Evolutionary conservation across 73 alveolate species (phyloP), one percentile per base, ranked within the genome.

Genomic region (Blepharisma japonicum): DNA sequence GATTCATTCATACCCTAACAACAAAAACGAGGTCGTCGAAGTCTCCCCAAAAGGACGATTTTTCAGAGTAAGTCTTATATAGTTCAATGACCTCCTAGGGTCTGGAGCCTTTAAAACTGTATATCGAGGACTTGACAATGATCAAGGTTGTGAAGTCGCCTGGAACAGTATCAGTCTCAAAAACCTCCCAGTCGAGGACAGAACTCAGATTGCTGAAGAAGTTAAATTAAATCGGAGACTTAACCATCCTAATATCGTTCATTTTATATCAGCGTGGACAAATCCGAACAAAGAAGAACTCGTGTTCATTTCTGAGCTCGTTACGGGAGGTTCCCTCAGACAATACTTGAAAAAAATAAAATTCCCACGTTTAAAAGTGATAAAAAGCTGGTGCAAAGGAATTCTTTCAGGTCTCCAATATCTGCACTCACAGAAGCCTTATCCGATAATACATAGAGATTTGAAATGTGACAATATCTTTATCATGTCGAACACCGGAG

Each of bases 361-460:
- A 46, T 89, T 89, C 71, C 86, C 80, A 50, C 89, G 93, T 80
- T 86, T 96, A 56, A 95, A 90, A 81, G 96, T 96, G 46, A 87
- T 96, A 0, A 94, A 95, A 83, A 80, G 85, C 54, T 96, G 98
- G 99, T 92, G 96, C 76, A 86, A 86, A 51, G 90, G 92, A 81
- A 83, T 96, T 45, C 78, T 96, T 47, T 47, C 71, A 53, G 99
- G 98, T 45, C 85, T 96, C 46, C 81, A 77, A 49, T 96, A 89
- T 81, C 78, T 96, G 79, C 99, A 96, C 77, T 90, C 87, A 56
- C 87, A 92, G 55, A 82, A 93, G 77, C 94, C 94, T 21, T 81
- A 81, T 68, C 94, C 93, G 23, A 93, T 93, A 66, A 96, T 96
- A 55, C 99, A 96, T 82, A 89, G 98, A 83, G 99, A 96, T 87